Evolutionary conservation across 1,139 yeast species (phyloP).

Genomic region (Candida buenavistaensis): DNA sequence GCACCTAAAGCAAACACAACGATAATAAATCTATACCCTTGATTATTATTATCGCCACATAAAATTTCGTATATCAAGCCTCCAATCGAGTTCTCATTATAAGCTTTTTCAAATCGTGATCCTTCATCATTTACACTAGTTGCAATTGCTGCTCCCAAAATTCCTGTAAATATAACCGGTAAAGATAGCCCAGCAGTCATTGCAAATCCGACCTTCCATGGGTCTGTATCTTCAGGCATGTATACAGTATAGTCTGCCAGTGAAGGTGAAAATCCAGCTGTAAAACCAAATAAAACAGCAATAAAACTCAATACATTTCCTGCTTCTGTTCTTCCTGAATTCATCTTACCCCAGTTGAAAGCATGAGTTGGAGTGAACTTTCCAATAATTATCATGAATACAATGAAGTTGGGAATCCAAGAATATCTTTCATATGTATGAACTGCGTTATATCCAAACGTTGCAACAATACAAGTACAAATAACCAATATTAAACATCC

Average conservation of each 20-base stretch:
- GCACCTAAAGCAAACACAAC: conserved; percentile 31
- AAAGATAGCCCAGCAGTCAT: conserved; percentile 29
- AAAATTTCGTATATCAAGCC: conserved; percentile 31
- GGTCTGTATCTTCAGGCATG: conserved; percentile 24
- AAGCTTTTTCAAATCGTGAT: conserved; percentile 19
- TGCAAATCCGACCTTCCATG: conserved; percentile 26
- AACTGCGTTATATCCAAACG: conserved; percentile 30
- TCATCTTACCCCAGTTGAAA: conserved; percentile 32
- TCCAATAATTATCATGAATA: conserved; percentile 28
- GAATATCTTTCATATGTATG: conserved; percentile 30
- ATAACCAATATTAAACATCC: conserved; percentile 32
- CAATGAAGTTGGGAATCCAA: conserved; percentile 29
- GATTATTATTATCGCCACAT: conserved; percentile 28
- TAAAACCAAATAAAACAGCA: conserved; percentile 29
- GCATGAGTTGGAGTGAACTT: conserved; percentile 23
- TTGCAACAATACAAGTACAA: conserved; percentile 25
- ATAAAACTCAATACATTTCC: conserved; percentile 30
- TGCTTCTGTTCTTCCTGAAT: conserved; percentile 38
- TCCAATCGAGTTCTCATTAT: conserved; percentile 26
- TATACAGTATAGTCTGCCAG: conserved; percentile 34
- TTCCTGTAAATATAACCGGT: conserved; percentile 26
- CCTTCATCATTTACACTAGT: conserved; percentile 17
- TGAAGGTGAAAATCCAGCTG: conserved; percentile 32
- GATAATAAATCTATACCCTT: conserved; percentile 31
- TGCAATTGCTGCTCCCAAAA: conserved; percentile 33